Conservation (phyloP, 495 filamentous ascomycete species). For the Neohortaea acidophila region DNA sequence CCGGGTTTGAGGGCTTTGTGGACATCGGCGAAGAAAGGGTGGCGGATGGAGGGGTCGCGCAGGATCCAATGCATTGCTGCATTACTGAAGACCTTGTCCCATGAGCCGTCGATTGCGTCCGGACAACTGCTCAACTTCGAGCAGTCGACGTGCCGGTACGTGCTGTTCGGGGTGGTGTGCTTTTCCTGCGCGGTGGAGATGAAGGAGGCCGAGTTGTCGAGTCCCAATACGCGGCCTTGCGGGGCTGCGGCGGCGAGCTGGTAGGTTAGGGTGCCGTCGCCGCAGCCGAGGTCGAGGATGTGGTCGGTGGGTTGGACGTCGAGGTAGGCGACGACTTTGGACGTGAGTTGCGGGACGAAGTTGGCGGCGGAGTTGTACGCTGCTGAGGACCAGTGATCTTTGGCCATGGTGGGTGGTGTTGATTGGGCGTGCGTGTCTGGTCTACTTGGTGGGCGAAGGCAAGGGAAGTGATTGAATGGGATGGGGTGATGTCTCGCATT, state of each 20-base stretch:
- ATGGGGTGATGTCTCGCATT: too few relatives aligned
- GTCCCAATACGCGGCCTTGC: slow-evolving; percentile 36
- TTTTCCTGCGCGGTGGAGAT: slow-evolving; percentile 38
- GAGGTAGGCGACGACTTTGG: slow-evolving; percentile 49
- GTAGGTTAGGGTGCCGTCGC: slow-evolving; percentile 52
- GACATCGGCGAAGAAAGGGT: slow-evolving; percentile 31
- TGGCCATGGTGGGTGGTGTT: background rate
- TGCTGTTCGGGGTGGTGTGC: slow-evolving; percentile 22
- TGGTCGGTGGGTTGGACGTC: slow-evolving; percentile 41
- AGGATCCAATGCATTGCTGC: slow-evolving; percentile 73
- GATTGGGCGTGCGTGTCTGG: too few relatives aligned
- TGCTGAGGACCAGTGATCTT: slow-evolving; percentile 16
- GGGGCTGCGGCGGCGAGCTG: slow-evolving; percentile 34
- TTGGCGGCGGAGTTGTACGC: slow-evolving; percentile 46
- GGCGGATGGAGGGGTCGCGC: slow-evolving; percentile 26
- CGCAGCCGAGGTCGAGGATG: slow-evolving; percentile 63
- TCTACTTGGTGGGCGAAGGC: too few relatives aligned
- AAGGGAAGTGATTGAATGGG: too few relatives aligned
- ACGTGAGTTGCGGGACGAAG: slow-evolving; percentile 58
- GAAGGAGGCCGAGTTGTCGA: slow-evolving; percentile 53
- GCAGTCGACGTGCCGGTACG: slow-evolving; percentile 35
- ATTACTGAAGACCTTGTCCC: slow-evolving; percentile 60
- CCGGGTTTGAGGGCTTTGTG: slow-evolving; percentile 37
- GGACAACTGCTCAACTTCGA: slow-evolving; percentile 26
- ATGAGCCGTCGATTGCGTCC: slow-evolving; percentile 21